A percentile compares a stretch with the other conserved stretches of the same genome.
These are phyloP conservation scores for Penicillium janthinellum DNA, from an alignment of 2,329 filamentous ascomycete species.

Conservation along the genomic window DNA sequence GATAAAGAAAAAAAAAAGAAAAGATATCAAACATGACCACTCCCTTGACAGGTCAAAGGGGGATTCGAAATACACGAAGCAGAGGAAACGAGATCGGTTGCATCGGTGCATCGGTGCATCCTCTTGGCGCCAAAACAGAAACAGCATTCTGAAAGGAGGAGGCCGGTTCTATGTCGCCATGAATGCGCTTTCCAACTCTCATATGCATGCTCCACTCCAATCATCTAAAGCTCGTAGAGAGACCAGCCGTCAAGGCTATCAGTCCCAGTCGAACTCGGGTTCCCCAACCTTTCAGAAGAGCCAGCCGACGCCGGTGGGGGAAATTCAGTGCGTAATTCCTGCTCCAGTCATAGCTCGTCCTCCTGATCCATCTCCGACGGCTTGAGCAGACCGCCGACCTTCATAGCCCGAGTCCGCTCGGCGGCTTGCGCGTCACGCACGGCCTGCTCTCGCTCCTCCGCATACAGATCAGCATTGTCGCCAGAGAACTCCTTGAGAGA, in stretches of 20 bases:
- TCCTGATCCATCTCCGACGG: conserved; percentile 91
- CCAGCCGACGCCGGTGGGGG: conserved; percentile 44
- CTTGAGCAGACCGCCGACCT: conserved; percentile 93
- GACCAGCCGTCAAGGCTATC: conserved; percentile 64
- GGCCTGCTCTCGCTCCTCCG: conserved; percentile 92
- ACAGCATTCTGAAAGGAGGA: background rate
- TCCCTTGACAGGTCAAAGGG: conserved; percentile 1
- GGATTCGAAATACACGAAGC: conserved; percentile 9
- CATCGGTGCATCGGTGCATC: conserved; percentile 1
- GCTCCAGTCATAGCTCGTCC: conserved; percentile 78
- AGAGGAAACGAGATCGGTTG: conserved; percentile 4
- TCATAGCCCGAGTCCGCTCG: conserved; percentile 88
- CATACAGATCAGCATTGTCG: conserved; percentile 91
- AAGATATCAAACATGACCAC: conserved; percentile 20
- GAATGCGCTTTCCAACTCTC: conserved; percentile 1
- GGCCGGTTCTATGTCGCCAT: conserved; percentile 9
- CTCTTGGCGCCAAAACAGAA: conserved; percentile 6
- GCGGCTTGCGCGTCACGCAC: conserved; percentile 81
- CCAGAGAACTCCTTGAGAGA: conserved; percentile 95
- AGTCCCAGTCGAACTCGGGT: conserved; percentile 25
- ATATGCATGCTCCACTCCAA: conserved; percentile 2
- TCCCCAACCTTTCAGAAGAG: conserved; percentile 22
- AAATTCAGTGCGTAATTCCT: conserved; percentile 67
- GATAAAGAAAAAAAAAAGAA: conserved; percentile 6
- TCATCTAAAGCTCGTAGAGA: conserved; percentile 60